Evolutionary conservation across 2,329 filamentous ascomycete species (phyloP).

Genomic region (Ophioceras dolichostomum): DNA sequence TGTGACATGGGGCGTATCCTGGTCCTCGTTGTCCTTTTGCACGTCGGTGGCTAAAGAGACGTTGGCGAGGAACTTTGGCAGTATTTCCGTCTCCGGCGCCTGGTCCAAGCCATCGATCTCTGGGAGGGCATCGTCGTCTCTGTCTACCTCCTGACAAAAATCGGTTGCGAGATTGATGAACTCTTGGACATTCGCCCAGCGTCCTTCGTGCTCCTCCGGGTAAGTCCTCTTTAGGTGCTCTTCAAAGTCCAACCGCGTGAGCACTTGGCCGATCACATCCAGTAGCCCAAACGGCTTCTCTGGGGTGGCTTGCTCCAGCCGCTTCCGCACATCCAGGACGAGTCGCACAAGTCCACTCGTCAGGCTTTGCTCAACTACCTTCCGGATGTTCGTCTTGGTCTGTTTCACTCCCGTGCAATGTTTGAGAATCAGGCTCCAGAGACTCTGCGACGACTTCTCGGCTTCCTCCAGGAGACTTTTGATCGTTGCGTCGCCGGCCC

Average conservation of each 20-base stretch:
- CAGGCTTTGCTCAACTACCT: slow-evolving; percentile 38
- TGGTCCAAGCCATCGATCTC: slow-evolving; percentile 62
- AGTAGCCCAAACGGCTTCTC: slow-evolving; percentile 26
- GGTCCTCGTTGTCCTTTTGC: slow-evolving; percentile 48
- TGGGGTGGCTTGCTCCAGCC: slow-evolving; percentile 15
- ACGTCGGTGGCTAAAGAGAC: slow-evolving; percentile 75
- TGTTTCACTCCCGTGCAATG: slow-evolving; percentile 37
- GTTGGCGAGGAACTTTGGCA: slow-evolving; percentile 79
- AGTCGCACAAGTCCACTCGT: slow-evolving; percentile 33
- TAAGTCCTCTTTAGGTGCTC: slow-evolving; percentile 62
- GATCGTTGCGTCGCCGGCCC: slow-evolving; percentile 69
- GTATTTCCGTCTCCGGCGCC: slow-evolving; percentile 44
- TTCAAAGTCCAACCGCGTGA: slow-evolving; percentile 58
- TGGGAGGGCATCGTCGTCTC: slow-evolving; percentile 45
- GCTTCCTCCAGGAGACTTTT: slow-evolving; percentile 67
- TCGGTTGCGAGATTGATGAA: slow-evolving; percentile 71
- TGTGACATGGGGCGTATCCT: slow-evolving; percentile 55
- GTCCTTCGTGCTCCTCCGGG: slow-evolving; percentile 59
- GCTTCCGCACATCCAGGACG: slow-evolving; percentile 24
- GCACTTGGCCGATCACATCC: slow-evolving; percentile 36
- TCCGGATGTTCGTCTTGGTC: slow-evolving; percentile 35
- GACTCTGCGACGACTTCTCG: slow-evolving; percentile 50
- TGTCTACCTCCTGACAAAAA: slow-evolving; percentile 34
- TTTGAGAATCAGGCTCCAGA: slow-evolving; percentile 61
- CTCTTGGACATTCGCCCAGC: slow-evolving; percentile 85